A percentile compares a stretch with the other conserved stretches of the same genome.
These are phyloP conservation scores for Penicillium chermesinum DNA, from an alignment of 495 filamentous ascomycete species.

Conservation along the genomic window DNA sequence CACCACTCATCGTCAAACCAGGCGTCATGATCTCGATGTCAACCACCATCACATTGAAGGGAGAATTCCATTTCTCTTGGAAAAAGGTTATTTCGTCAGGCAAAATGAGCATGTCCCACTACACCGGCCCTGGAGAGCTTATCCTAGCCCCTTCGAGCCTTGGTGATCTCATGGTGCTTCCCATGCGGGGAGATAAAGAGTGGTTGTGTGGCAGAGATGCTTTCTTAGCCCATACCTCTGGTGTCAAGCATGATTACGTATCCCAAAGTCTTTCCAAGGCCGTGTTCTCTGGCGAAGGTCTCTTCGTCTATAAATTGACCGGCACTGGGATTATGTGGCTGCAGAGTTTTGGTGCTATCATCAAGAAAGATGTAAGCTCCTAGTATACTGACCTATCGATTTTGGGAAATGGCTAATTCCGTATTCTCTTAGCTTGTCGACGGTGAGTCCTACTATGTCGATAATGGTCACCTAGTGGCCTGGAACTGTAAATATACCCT, in stretches of 20 bases:
- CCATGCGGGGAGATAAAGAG: slow-evolving; percentile 56
- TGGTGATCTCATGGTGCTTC: slow-evolving; percentile 81
- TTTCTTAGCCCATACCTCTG: slow-evolving; percentile 72
- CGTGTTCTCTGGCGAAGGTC: slow-evolving; percentile 87
- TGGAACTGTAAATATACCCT: slow-evolving; percentile 93
- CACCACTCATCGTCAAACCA: slow-evolving; percentile 75
- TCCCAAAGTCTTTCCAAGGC: slow-evolving; percentile 83
- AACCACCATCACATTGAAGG: slow-evolving; percentile 75
- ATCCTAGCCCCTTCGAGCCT: slow-evolving; percentile 73
- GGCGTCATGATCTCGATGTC: slow-evolving; percentile 95
- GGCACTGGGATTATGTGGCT: slow-evolving; percentile 81
- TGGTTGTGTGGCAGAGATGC: slow-evolving; percentile 83
- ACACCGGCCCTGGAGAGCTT: slow-evolving; percentile 87
- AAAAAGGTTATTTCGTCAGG: slow-evolving; percentile 82
- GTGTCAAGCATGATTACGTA: slow-evolving; percentile 77
- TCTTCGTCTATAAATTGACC: slow-evolving; percentile 84
- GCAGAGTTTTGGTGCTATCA: slow-evolving; percentile 89
- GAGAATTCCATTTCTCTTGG: slow-evolving; percentile 70
- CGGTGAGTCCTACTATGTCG: slow-evolving; percentile 82
- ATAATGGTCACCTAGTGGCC: slow-evolving; percentile 93
- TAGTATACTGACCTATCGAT: neutral
- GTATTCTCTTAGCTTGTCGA: slow-evolving; percentile 69
- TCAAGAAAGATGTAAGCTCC: slow-evolving; percentile 81
- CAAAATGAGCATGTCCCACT: slow-evolving; percentile 74
- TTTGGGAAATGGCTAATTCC: neutral